Percentiles rank a stretch among this genome's conserved stretches.
phyloP scores from a whole-genome alignment of 148 eudicot genomes.

The Arbutus unedo region DNA sequence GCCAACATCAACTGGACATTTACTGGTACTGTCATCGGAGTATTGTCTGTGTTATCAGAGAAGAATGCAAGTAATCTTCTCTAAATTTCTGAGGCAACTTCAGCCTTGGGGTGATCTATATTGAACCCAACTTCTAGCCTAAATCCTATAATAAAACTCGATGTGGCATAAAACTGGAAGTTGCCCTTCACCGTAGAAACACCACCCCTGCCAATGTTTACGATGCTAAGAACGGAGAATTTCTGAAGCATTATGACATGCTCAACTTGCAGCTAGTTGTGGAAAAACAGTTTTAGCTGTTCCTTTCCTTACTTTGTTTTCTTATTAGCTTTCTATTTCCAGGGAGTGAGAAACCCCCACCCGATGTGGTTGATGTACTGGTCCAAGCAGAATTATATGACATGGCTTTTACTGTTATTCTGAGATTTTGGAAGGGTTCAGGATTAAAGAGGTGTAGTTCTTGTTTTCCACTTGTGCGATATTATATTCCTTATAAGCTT shows the following conservation, averaged over 20 bases:
- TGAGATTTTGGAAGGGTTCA: slow-evolving; percentile 87
- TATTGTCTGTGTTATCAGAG: neutral
- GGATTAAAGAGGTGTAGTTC: slow-evolving; percentile 60
- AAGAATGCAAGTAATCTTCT: neutral
- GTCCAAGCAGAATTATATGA: slow-evolving; percentile 76
- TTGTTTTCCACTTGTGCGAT: slow-evolving; percentile 1
- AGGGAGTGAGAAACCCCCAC: slow-evolving; percentile 55
- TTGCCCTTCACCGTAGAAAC: neutral
- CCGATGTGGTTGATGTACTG: slow-evolving; percentile 69
- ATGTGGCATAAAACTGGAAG: neutral
- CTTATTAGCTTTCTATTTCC: slow-evolving; percentile 21
- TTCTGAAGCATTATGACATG: neutral
- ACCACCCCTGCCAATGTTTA: neutral
- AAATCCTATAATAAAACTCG: neutral
- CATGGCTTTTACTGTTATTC: slow-evolving; percentile 79
- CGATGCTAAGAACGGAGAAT: neutral
- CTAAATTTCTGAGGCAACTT: slow-evolving; percentile 7
- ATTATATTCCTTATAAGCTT: neutral
- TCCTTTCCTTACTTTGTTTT: neutral
- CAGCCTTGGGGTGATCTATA: neutral
- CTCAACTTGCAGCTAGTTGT: slow-evolving; percentile 4
- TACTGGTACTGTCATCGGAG: slow-evolving; percentile 44
- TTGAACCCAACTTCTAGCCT: neutral
- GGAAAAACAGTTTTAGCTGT: neutral
- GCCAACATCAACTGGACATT: slow-evolving; percentile 67